Base-by-base conservation (phyloP, 2,329 filamentous ascomycete species). In the Plenodomus biglobosus region DNA sequence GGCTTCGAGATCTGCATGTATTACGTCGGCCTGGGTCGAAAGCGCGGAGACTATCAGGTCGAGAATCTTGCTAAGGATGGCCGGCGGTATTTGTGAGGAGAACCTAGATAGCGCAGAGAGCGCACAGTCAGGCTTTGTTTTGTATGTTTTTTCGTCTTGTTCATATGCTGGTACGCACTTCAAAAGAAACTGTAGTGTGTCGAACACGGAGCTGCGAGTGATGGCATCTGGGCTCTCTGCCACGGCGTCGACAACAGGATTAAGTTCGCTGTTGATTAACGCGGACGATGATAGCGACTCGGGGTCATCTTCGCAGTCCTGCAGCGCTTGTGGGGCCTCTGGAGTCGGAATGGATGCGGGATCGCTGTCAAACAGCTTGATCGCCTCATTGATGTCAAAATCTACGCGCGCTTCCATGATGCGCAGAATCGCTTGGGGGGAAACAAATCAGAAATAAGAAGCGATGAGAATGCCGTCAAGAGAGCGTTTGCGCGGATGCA, bases 311-410 rank as follows among this genome's bases (percentile, higher is more conserved):
- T 97, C 94, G 81, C 90, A 95, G 70, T 97, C 92, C 62, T 91
- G 80, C 17, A 99, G 83, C 50, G 87, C 83, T 38, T 85, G 75
- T 61, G 94, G 88, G 46, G 92, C 94, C 71, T 97, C 92, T 37
- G 88, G 86, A 2, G 92, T 96, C 7, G 87, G 79, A 46, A 97
- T 88, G 34, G 84, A 83, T 38, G 85, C 79, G 8, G 94, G 92
- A 71, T 97, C 92, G 75, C 90, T 95, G 82, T 96, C 89, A 76
- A 96, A 99, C 71, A 90, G 84, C 80, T 96, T 96, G 73, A 97
- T 87, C 58, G 91, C 90, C 78, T 96, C 88, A 73, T 96, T 96
- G 74, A 99, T 90, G 73, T 97, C 90, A 76, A 99, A 99, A 67
- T 86, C 82, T 70, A 91, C 82, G 56, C 74, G 76, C 57, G 78